Evolutionary conservation across 2,329 filamentous ascomycete genomes (phyloP).

Genomic region (Talaromyces atroroseus): DNA sequence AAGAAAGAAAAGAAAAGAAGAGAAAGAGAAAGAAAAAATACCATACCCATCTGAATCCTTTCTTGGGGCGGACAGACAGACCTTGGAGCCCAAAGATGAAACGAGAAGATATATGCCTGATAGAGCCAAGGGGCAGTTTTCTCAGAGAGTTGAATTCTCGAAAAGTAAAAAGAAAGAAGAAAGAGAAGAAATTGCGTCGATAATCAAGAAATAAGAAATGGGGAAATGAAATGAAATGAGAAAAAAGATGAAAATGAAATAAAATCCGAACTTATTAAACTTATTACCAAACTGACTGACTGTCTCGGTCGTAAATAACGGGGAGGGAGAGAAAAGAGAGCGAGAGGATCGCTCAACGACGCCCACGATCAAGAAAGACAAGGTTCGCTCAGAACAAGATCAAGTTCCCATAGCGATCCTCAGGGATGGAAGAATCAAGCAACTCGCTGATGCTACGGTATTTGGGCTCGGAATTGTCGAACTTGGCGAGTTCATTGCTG

Average conservation of each 20-base stretch:
- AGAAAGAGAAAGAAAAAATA: not conserved
- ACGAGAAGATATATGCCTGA: not conserved
- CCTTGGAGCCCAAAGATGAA: not conserved
- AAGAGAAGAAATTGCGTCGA: not conserved
- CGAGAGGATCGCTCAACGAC: not conserved
- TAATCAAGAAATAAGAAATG: not conserved
- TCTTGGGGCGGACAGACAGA: not conserved
- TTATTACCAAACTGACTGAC: not conserved
- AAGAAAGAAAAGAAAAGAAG: not conserved
- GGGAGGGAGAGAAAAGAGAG: not conserved
- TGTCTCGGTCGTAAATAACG: not conserved
- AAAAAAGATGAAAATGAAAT: not conserved
- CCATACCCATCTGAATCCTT: not conserved
- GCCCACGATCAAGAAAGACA: not conserved
- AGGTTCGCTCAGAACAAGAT: conserved; percentile 4
- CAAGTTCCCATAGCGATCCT: conserved; percentile 12
- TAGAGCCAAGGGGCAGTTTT: not conserved
- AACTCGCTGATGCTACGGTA: conserved; percentile 12
- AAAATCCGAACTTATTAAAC: conserved; percentile 7
- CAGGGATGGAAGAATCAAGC: conserved; percentile 9
- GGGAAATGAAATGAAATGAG: not conserved
- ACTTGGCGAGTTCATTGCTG: not conserved
- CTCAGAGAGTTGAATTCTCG: not conserved
- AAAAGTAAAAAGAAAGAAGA: not conserved
- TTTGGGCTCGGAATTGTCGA: not conserved